phyloP scores from a whole-genome alignment of 768 basidiomycete genomes.

The Lactarius hengduanensis region DNA sequence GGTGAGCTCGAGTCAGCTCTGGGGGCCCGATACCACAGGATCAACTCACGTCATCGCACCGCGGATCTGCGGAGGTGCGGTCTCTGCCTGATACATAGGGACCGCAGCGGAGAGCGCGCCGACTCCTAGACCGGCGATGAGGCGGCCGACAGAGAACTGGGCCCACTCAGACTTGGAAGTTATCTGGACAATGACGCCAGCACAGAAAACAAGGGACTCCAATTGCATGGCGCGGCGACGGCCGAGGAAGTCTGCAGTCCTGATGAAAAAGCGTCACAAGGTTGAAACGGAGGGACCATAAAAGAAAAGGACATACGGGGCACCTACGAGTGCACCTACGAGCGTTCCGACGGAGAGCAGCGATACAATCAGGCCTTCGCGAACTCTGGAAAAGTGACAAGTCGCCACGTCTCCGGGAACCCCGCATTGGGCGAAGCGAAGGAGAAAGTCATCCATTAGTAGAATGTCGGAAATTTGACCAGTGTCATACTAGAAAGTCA shows the following conservation, averaged over 20 bases:
- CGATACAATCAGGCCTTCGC: constrained; percentile 67
- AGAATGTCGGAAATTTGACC: constrained; percentile 79
- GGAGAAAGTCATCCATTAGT: constrained; percentile 66
- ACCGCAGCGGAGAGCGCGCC: constrained; percentile 68
- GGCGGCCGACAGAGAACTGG: constrained; percentile 65
- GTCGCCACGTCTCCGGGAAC: constrained; percentile 40
- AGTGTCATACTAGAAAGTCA: constrained; percentile 52
- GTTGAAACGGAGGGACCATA: constrained; percentile 7
- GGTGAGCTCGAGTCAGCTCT: constrained; percentile 28
- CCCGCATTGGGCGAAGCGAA: constrained; percentile 57
- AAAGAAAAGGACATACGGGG: constrained; percentile 45
- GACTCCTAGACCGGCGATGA: constrained; percentile 65
- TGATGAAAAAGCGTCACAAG: constrained; percentile 29
- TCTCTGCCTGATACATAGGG: constrained; percentile 59
- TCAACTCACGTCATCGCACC: constrained; percentile 52
- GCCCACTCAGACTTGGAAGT: constrained; percentile 53
- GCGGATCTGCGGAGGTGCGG: constrained; percentile 67
- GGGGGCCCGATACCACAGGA: constrained; percentile 22
- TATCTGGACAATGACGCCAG: constrained; percentile 64
- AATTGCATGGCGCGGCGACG: constrained; percentile 62
- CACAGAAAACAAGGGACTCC: constrained; percentile 55
- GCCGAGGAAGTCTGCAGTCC: constrained; percentile 63
- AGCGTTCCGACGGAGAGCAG: constrained; percentile 70
- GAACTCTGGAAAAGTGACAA: constrained; percentile 55
- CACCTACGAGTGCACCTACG: constrained; percentile 59